Conservation (phyloP, 2,329 filamentous ascomycete species). For the Cadophora sp. region DNA sequence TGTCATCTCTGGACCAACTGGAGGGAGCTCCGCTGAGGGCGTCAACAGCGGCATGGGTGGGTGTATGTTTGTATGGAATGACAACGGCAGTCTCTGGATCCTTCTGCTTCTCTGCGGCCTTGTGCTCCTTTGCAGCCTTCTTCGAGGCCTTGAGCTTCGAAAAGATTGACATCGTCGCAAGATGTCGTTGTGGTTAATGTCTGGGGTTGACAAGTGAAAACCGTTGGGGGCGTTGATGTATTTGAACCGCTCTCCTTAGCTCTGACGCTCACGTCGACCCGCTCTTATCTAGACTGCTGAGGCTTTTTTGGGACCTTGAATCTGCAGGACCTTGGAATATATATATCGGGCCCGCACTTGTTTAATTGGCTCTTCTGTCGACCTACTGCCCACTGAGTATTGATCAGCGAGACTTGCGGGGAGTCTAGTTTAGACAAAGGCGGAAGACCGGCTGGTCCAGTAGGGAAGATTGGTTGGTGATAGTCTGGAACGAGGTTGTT, state of each 20-base stretch:
- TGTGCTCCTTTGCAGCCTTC: conserved; percentile 62
- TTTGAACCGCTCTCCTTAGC: conserved; percentile 2
- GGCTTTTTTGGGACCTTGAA: neutral
- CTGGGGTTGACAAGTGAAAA: neutral
- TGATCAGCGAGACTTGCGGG: neutral
- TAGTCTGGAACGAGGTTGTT: conserved; percentile 8
- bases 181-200: neutral
- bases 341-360: neutral
- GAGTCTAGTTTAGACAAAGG: conserved; percentile 4
- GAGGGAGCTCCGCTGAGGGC: conserved; percentile 61
- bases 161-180: conserved; percentile 60
- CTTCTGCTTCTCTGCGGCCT: conserved; percentile 53
- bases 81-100: conserved; percentile 45
- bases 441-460: conserved; percentile 5
- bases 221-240: neutral
- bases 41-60: conserved; percentile 66
- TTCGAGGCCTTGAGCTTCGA: conserved; percentile 58
- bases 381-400: neutral
- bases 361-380: conserved; percentile 2
- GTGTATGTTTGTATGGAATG: conserved; percentile 63
- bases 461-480: conserved; percentile 4
- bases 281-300: conserved; percentile 7
- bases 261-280: conserved; percentile 6
- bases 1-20: conserved; percentile 53
- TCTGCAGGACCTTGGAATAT: conserved; percentile 10